These are phyloP conservation scores for Verbascum thapsus DNA, from an alignment of 257 asterid species.

Conservation along the genomic window DNA sequence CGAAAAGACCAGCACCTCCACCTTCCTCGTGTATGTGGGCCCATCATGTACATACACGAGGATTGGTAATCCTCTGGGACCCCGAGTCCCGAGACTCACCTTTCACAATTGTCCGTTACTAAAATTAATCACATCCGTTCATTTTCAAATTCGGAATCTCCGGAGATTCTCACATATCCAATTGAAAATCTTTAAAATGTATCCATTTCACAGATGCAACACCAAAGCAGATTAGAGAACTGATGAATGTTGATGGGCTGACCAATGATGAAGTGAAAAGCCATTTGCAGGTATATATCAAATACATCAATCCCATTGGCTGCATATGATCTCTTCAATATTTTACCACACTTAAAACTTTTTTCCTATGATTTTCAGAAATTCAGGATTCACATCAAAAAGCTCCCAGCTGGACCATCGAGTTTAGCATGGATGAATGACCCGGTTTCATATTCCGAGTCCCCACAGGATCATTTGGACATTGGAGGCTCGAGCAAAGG, in stretches of 20 bases:
- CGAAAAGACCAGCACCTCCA: too few species aligned
- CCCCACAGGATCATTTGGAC: constrained; percentile 54
- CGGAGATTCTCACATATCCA: too few species aligned
- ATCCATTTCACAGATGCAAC: constrained; percentile 49
- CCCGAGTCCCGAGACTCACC: too few species aligned
- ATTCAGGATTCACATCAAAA: constrained; percentile 57
- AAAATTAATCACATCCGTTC: too few species aligned
- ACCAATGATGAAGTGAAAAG: constrained; percentile 59
- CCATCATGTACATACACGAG: too few species aligned
- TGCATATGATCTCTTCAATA: too few species aligned
- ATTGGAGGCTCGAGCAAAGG: constrained; percentile 33
- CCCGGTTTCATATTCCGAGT: constrained; percentile 26
- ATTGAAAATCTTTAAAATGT: too few species aligned
- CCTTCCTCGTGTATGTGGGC: too few species aligned
- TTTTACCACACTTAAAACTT: not conserved
- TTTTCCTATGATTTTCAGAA: constrained; percentile 42
- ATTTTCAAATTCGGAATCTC: too few species aligned
- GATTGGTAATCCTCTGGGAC: too few species aligned
- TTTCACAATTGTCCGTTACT: too few species aligned
- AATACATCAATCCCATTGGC: not conserved
- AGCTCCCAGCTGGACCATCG: constrained; percentile 29
- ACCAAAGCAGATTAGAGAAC: constrained; percentile 49
- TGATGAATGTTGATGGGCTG: constrained; percentile 53
- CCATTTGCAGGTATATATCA: constrained; percentile 56
- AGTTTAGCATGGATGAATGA: constrained; percentile 22